Conservation (phyloP, 345 rosid species). For the Boechera stricta region DNA sequence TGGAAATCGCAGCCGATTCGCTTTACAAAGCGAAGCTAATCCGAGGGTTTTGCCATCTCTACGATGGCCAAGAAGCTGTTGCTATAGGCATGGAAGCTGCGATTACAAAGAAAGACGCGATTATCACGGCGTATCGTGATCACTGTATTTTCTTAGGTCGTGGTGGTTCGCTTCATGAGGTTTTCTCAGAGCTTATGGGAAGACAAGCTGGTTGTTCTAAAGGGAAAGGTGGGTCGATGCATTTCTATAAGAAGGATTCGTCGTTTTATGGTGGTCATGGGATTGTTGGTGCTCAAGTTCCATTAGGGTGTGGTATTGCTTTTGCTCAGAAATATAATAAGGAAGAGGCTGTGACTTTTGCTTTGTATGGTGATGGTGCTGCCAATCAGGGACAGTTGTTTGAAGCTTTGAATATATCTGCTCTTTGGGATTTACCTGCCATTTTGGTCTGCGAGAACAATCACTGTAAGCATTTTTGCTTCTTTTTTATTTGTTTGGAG, state of each 20-base stretch:
- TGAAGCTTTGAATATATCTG: constrained; percentile 89
- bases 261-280: constrained; percentile 95
- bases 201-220: constrained; percentile 81
- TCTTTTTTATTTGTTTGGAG: neutral
- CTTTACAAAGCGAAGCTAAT: constrained; percentile 98
- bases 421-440: constrained; percentile 95
- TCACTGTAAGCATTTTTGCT: constrained; percentile 62
- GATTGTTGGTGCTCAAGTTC: constrained; percentile 96
- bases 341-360: constrained; percentile 84
- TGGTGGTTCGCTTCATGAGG: constrained; percentile 75
- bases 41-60: constrained; percentile 97
- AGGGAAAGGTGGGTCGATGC: constrained; percentile 99
- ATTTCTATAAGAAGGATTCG: constrained; percentile 85
- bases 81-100: constrained; percentile 97
- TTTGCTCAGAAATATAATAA: constrained; percentile 93
- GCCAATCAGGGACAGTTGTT: constrained; percentile 98
- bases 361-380: constrained; percentile 94
- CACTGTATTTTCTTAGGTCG: constrained; percentile 87
- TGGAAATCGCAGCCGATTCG: constrained; percentile 98
- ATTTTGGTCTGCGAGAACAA: constrained; percentile 97
- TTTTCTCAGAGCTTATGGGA: constrained; percentile 94
- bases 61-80: constrained; percentile 97
- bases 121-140: constrained; percentile 92
- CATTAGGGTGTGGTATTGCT: constrained; percentile 92
- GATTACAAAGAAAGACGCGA: constrained; percentile 79